These are phyloP conservation scores for Scheffersomyces amazonensis DNA, from an alignment of 805 yeast genomes.

Conservation along the genomic window DNA sequence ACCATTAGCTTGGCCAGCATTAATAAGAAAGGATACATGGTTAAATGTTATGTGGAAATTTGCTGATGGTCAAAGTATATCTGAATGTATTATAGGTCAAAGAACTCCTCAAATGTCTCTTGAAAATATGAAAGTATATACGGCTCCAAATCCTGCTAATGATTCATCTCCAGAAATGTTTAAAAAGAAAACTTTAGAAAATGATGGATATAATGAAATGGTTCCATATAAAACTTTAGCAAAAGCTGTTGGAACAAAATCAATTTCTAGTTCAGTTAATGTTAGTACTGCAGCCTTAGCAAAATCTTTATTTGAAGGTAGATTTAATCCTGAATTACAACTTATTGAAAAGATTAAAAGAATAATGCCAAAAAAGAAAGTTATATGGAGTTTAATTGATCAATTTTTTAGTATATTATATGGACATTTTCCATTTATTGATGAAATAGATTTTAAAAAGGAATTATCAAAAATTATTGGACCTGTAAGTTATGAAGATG, in stretches of 20 bases:
- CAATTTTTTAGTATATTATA: conserved; percentile 42
- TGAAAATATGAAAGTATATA: conserved; percentile 9
- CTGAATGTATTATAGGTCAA: conserved; percentile 28
- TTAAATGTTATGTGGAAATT: conserved; percentile 32
- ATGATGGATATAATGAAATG: conserved; percentile 25
- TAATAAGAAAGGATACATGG: conserved; percentile 33
- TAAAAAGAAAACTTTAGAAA: conserved; percentile 25
- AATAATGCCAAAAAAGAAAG: conserved; percentile 34
- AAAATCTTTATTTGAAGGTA: conserved; percentile 26
- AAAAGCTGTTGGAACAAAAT: conserved; percentile 8
- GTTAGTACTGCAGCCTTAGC: conserved; percentile 22
- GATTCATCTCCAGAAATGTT: conserved; percentile 19
- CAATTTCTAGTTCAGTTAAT: conserved; percentile 7
- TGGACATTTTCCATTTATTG: conserved; percentile 47
- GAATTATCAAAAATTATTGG: conserved; percentile 32
- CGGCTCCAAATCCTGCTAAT: conserved; percentile 14
- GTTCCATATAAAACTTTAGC: conserved; percentile 23
- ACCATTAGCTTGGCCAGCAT: conserved; percentile 35
- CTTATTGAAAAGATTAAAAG: conserved; percentile 30
- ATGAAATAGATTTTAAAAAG: conserved; percentile 30
- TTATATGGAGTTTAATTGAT: conserved; percentile 38
- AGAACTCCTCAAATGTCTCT: conserved; percentile 16
- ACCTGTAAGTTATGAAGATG: conserved; percentile 20
- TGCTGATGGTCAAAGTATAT: conserved; percentile 29
- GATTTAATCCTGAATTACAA: conserved; percentile 21